Evolutionary conservation across 345 rosid genomes (phyloP).

Genomic region (Citrus sinensis): DNA sequence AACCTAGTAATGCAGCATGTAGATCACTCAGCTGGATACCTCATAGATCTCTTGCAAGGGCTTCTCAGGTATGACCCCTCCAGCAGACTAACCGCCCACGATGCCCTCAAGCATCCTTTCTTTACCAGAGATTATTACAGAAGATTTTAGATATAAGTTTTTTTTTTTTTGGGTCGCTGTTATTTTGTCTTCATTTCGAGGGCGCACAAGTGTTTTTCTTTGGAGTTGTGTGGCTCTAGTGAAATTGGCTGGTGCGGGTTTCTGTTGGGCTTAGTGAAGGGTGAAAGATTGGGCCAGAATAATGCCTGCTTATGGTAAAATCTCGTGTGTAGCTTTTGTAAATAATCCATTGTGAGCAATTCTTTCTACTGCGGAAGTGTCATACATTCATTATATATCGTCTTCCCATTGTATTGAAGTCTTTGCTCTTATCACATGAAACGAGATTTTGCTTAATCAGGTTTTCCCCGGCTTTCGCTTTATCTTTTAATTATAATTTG

Average conservation of each 20-base stretch:
- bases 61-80: constrained; percentile 59
- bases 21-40: constrained; percentile 68
- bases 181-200: neutral
- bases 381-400: too few relatives aligned
- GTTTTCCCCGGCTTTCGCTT: neutral
- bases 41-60: constrained; percentile 62
- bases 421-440: neutral
- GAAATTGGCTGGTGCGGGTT: constrained; percentile 5
- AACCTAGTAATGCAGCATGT: constrained; percentile 67
- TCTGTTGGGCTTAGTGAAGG: neutral
- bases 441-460: neutral
- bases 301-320: neutral
- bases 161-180: neutral
- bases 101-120: constrained; percentile 68
- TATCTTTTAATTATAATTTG: too few relatives aligned
- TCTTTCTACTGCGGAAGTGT: neutral
- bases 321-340: constrained; percentile 18
- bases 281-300: neutral
- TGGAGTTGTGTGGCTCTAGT: neutral
- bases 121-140: constrained; percentile 43
- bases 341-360: constrained; percentile 12
- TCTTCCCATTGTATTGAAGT: neutral
- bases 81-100: constrained; percentile 43
- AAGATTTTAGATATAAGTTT: constrained; percentile 22
- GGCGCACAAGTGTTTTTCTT: neutral